phyloP scores from a whole-genome alignment of 306 rosid genomes.

The Citrullus amarus region DNA sequence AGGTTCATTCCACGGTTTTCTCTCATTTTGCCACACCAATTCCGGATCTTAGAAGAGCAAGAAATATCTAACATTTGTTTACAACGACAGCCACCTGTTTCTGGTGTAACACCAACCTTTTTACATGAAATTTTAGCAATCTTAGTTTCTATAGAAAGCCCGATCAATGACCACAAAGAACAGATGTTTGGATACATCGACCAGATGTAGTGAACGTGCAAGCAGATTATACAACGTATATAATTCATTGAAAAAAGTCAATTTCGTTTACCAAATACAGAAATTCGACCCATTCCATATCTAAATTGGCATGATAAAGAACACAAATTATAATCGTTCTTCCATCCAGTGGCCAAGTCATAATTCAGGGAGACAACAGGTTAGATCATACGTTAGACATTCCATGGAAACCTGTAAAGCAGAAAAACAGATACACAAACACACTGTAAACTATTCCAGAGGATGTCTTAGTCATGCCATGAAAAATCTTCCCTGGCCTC shows the following conservation, averaged over 20 bases:
- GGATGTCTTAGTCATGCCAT: conserved; percentile 51
- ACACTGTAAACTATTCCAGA: conserved; percentile 24
- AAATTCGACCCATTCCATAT: background rate
- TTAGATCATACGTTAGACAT: conserved; percentile 66
- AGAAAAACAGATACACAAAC: conserved; percentile 26
- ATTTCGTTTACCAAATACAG: background rate
- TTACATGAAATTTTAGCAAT: too few relatives aligned
- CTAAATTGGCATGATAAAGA: background rate
- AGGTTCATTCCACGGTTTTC: too few relatives aligned
- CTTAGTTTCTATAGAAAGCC: too few relatives aligned
- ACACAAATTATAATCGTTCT: conserved; percentile 8
- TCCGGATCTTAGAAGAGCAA: too few relatives aligned
- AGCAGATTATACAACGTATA: background rate
- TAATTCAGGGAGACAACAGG: conserved; percentile 29
- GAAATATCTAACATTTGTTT: too few relatives aligned
- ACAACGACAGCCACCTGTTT: too few relatives aligned
- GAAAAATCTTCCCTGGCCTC: conserved; percentile 49
- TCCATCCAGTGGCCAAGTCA: conserved; percentile 29
- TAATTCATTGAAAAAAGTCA: background rate
- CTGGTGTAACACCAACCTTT: too few relatives aligned
- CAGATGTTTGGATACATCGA: too few relatives aligned
- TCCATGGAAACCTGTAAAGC: conserved; percentile 41
- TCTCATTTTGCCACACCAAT: too few relatives aligned
- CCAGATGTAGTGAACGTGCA: background rate
- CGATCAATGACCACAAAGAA: too few relatives aligned